phyloP scores from a whole-genome alignment of 768 basidiomycete genomes.

The Lepiota brunneoincarnata region DNA sequence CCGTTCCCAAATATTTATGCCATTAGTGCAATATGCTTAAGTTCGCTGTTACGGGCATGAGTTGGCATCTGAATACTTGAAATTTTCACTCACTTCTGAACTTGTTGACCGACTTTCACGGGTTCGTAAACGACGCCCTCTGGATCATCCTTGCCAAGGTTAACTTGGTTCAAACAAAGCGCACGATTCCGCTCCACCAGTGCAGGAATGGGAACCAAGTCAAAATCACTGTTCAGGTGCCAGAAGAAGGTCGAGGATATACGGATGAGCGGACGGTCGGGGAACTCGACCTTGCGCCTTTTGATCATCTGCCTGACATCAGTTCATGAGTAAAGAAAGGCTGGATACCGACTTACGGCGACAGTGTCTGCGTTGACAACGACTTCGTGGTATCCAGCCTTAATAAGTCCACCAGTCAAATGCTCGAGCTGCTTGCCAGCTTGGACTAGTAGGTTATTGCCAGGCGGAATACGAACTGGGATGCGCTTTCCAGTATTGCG shows the following conservation, averaged over 20 bases:
- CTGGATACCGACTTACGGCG: conserved; percentile 41
- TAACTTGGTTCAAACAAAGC: conserved; percentile 37
- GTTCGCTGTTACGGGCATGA: conserved; percentile 47
- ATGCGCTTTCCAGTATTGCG: conserved; percentile 91
- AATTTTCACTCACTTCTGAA: conserved; percentile 59
- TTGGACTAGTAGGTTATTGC: conserved; percentile 84
- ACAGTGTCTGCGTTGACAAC: conserved; percentile 83
- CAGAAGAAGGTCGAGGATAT: conserved; percentile 97
- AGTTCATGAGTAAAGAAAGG: background rate
- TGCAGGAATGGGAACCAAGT: conserved; percentile 62
- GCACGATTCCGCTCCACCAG: conserved; percentile 47
- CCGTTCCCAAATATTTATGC: conserved; percentile 36
- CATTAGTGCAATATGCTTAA: conserved; percentile 81
- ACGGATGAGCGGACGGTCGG: conserved; percentile 86
- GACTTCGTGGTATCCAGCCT: conserved; percentile 94
- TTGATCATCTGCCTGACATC: conserved; percentile 52
- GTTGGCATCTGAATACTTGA: conserved; percentile 4
- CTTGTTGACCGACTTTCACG: conserved; percentile 90
- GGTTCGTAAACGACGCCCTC: conserved; percentile 51
- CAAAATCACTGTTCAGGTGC: conserved; percentile 85
- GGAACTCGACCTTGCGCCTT: conserved; percentile 50
- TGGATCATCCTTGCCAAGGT: conserved; percentile 36
- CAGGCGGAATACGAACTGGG: conserved; percentile 79
- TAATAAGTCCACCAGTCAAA: conserved; percentile 78
- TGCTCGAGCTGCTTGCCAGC: conserved; percentile 96